These are phyloP conservation scores for Rugonectria rugulosa DNA, from an alignment of 2,329 filamentous ascomycete genomes.

Conservation along the genomic window DNA sequence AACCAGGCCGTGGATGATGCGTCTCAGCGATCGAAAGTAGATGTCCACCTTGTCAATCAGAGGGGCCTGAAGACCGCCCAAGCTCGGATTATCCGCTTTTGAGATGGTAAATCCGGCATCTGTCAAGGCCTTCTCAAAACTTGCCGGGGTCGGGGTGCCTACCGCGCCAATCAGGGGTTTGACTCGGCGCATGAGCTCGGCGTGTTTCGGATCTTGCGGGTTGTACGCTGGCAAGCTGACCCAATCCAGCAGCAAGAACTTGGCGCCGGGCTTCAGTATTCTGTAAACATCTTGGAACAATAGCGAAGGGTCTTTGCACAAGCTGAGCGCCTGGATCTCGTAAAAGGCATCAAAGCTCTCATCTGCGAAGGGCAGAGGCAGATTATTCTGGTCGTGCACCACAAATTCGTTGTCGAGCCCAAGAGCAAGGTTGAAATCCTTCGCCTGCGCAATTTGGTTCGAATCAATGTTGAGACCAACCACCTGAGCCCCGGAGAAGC, in stretches of 20 bases:
- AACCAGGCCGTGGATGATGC: conserved; percentile 8
- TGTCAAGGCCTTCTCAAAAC: conserved; percentile 14
- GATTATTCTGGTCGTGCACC: conserved; percentile 18
- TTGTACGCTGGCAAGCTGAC: conserved; percentile 17
- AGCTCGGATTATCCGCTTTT: conserved; percentile 16
- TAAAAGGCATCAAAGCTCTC: conserved; percentile 13
- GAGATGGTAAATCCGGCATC: conserved; percentile 7
- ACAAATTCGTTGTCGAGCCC: conserved; percentile 14
- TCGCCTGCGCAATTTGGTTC: conserved; percentile 10
- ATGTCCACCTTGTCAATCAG: conserved; percentile 21
- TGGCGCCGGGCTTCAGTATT: conserved; percentile 11
- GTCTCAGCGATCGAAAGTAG: conserved; percentile 14
- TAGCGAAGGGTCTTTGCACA: conserved; percentile 15
- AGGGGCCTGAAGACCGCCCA: conserved; percentile 8
- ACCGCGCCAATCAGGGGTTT: conserved; percentile 18
- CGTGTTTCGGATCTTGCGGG: conserved; percentile 2
- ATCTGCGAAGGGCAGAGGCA: conserved; percentile 10
- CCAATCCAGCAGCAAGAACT: conserved; percentile 18
- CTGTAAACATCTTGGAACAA: conserved; percentile 15
- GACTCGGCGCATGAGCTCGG: conserved; percentile 13
- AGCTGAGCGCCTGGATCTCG: conserved; percentile 19
- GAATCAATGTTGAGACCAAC: conserved; percentile 20
- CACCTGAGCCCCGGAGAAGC: conserved; percentile 7
- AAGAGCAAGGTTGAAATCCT: conserved; percentile 1
- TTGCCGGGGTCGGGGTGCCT: conserved; percentile 12